Evolutionary conservation across 2,329 filamentous ascomycete species (phyloP).

Genomic region (Xylariaceae sp.): DNA sequence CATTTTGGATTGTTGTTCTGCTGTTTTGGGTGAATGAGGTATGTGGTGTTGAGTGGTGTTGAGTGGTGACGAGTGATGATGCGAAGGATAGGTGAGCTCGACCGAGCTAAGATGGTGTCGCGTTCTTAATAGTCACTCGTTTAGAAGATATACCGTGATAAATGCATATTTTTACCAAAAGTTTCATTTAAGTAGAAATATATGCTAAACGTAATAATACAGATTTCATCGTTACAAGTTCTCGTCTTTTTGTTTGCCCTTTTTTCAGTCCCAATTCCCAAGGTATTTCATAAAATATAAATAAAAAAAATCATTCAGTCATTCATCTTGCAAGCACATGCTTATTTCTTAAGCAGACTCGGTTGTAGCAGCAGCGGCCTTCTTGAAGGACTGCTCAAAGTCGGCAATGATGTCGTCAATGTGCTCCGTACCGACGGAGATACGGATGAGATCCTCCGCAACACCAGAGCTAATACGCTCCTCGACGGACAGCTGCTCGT

Average conservation of each 20-base stretch:
- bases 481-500: conserved; percentile 77
- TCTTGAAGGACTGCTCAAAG: conserved; percentile 84
- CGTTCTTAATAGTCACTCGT: not conserved
- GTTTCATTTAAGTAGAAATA: not conserved
- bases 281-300: not conserved
- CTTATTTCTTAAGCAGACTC: conserved; percentile 30
- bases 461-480: conserved; percentile 79
- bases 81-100: not conserved
- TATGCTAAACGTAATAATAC: not conserved
- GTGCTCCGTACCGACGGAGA: conserved; percentile 92
- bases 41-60: no score
- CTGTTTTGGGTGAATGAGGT: no score
- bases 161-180: not conserved
- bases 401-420: conserved; percentile 97
- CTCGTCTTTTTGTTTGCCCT: not conserved
- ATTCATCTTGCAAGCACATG: not conserved
- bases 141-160: not conserved
- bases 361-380: conserved; percentile 46
- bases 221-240: not conserved
- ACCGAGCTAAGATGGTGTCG: not conserved
- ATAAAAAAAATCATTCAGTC: not conserved
- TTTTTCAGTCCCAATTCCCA: not conserved
- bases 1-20: not conserved
- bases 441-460: conserved; percentile 85
- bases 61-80: not conserved